Evolutionary conservation across 441 rosid species (phyloP).

Genomic region (Croton laevigatus): DNA sequence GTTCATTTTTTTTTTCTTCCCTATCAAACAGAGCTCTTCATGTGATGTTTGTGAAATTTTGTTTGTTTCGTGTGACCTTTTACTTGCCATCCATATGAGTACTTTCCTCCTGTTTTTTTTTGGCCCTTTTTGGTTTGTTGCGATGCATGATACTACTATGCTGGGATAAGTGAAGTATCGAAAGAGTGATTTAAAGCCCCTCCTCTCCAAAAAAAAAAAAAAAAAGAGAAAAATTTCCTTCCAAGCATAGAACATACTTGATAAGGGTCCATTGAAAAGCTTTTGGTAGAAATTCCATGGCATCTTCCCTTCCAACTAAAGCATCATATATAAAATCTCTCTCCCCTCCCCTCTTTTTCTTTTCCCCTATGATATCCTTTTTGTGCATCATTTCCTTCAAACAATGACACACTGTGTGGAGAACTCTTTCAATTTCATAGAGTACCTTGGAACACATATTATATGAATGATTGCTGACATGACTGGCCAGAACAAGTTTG

Average conservation of each 20-base stretch:
- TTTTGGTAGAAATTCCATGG: background rate
- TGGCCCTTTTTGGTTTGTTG: background rate
- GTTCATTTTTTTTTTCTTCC: background rate
- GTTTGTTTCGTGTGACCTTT: background rate
- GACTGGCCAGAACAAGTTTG: background rate
- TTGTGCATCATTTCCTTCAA: background rate
- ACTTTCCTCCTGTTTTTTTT: background rate
- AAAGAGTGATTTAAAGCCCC: background rate
- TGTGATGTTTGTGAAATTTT: background rate
- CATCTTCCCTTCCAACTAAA: background rate
- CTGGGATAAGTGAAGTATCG: background rate
- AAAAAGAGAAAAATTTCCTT: too few species aligned
- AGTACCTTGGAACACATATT: background rate
- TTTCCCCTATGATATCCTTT: background rate
- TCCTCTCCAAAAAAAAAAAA: too few species aligned
- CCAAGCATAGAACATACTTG: background rate
- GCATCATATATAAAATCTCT: background rate
- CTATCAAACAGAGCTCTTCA: background rate
- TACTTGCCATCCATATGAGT: background rate
- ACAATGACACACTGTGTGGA: background rate
- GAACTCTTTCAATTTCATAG: background rate
- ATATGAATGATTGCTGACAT: background rate
- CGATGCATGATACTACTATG: background rate
- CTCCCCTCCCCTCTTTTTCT: background rate
- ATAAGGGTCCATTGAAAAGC: background rate